A percentile compares a stretch with the other conserved stretches of the same genome.
Conservation (phyloP, 2,329 filamentous ascomycete genomes). For the Massarina eburnea region DNA sequence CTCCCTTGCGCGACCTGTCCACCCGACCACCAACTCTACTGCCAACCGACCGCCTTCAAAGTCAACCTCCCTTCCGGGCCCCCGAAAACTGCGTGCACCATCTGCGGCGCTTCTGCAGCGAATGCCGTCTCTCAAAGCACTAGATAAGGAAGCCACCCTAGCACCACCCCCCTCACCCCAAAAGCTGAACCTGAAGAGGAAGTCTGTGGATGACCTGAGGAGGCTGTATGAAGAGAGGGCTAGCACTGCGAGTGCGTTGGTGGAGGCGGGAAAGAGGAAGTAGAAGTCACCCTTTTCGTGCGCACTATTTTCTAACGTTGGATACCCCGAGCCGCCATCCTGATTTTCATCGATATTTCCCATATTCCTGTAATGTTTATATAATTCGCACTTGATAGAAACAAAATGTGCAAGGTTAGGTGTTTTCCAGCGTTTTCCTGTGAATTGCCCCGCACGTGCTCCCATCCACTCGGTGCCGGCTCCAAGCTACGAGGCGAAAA, state of each 20-base stretch:
- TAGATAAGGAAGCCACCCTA: slow-evolving; percentile 16
- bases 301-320: background rate
- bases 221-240: slow-evolving; percentile 52
- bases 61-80: slow-evolving; percentile 33
- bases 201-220: slow-evolving; percentile 51
- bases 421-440: no score
- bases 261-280: slow-evolving; percentile 20
- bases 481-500: background rate
- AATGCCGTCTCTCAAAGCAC: slow-evolving; percentile 49
- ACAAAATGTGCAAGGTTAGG: no score
- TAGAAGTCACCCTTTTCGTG: background rate
- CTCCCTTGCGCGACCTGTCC: slow-evolving; percentile 41
- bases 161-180: slow-evolving; percentile 25
- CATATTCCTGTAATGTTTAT: background rate
- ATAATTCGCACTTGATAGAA: background rate
- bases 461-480: background rate
- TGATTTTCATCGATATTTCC: background rate
- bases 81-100: slow-evolving; percentile 35
- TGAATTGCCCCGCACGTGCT: background rate
- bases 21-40: slow-evolving; percentile 24
- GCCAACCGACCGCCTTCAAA: slow-evolving; percentile 30
- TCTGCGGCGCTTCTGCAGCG: slow-evolving; percentile 49
- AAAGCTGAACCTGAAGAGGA: slow-evolving; percentile 47
- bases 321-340: background rate
- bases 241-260: slow-evolving; percentile 41